Base-by-base conservation (phyloP, 768 basidiomycete species). In the Rubroboletus pulcherrimus region DNA sequence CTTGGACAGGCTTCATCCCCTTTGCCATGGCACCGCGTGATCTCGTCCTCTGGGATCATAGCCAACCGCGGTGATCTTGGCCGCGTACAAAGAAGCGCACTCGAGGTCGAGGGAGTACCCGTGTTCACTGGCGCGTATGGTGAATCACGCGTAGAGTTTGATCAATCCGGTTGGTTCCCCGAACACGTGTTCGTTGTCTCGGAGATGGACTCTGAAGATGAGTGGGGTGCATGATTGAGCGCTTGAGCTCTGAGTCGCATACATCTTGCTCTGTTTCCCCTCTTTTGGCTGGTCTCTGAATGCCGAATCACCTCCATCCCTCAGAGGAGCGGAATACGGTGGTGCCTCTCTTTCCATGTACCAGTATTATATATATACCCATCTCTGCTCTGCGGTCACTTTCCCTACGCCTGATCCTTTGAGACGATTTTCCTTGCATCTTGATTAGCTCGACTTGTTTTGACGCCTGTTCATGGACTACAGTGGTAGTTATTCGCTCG, bases 21-120 rank as follows among this genome's bases (percentile, higher is more conserved):
- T 21, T 80, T 90, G 3, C 89, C 89, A 1, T 93, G 89, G 90
- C 80, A 91, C 57, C 82, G 90, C 12, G 87, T 92, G 9, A 74
- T 91, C 11, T 77, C 80, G 2, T 75, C 88, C 1, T 79, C 83
- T 0, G 90, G 89, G 4, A 70, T 77, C 2, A 86, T 90, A 52
- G 87, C 90, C 0, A 88, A 86, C 14, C 78, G 89, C 42, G 89
- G 87, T 0, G 59, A 37, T n/a, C 88, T 91, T 4, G 87, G 83
- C 3, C 87, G 86, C 2, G 71, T 81, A 39, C 92, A 94, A 66
- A 74, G 80, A 30, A 80, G 82, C 37, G 84, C 80, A 3, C 77
- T 96, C 15, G 81, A 84, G 54, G 82, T 80, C 0, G 93, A 94
- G 67, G 91, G 88, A 4, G 82, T 94, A 21, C 81, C 85, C 41